Base-by-base conservation (phyloP, 2,329 filamentous ascomycete species). In the Aspergillus melleus region DNA sequence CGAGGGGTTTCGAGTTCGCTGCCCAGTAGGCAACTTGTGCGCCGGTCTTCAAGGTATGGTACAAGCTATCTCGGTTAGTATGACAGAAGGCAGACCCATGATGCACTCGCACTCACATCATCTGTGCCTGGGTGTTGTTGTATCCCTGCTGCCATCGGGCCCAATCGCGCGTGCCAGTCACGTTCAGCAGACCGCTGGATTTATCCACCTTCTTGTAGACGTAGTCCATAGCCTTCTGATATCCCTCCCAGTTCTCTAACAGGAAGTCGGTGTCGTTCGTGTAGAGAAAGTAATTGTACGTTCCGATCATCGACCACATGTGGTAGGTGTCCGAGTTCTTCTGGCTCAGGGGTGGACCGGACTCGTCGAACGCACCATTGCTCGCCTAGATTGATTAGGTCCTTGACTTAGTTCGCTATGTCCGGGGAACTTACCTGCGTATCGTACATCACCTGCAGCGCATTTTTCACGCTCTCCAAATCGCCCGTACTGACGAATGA, bases 201-300 rank as follows among this genome's bases (percentile, higher is more conserved):
- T 69, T 63, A 44, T 77, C 76, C 24, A 82, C 76, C 64, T 82
- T 81, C 26, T 61, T 68, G 47, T 78, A 76, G 36, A 81, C 77
- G 53, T 73, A 80, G 3, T 75, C 56, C 76, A 86, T 80, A 0
- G 80, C 83, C 8, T 68, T 68, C 6, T 78, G 68, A 63, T 86
- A 86, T 3, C 74, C 76, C 0, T 72, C 63, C 84, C 83, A 86
- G 26, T 80, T 80, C 5, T 65, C 56, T 4, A 66, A 61, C 12
- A 86, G 66, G 58, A 83, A 86, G 0, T 68, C 70, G 4, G 79
- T 72, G 57, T 87, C 82, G 24, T 82, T 81, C 0, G 83, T 82
- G 64, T 80, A 86, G 2, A 86, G 74, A 49, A 84, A 77, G 64
- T 87, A 87, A 54, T 86, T 84, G 68, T 84, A 84, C 6, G 82